phyloP scores from a whole-genome alignment of 257 asterid genomes.

The Solanum bulbocastanum region DNA sequence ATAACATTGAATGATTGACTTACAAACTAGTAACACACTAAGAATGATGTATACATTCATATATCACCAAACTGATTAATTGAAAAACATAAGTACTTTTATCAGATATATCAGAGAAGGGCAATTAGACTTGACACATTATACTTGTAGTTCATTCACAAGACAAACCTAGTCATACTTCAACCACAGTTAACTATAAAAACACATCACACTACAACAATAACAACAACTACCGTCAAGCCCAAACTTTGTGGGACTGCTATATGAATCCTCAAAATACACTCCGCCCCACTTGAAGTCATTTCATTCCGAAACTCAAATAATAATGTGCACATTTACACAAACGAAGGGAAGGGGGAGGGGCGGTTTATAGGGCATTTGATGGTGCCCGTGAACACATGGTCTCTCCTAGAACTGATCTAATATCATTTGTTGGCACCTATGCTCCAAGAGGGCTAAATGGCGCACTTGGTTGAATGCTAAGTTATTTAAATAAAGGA shows the following conservation, averaged over 20 bases:
- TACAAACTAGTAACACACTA: background rate
- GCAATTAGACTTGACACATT: background rate
- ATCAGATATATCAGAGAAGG: background rate
- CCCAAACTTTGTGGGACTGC: background rate
- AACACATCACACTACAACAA: background rate
- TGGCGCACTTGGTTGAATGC: background rate
- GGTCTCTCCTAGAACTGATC: background rate
- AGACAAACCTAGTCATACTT: background rate
- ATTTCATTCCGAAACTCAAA: background rate
- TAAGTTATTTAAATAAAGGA: background rate
- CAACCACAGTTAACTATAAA: background rate
- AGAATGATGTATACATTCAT: background rate
- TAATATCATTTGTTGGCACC: background rate
- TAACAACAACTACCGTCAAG: background rate
- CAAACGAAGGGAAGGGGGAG: background rate
- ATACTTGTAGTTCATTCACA: background rate
- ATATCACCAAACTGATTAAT: background rate
- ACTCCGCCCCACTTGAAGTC: background rate
- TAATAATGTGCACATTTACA: background rate
- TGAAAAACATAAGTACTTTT: background rate
- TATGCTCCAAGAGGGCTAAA: background rate
- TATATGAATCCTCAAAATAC: background rate
- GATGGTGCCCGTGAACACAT: background rate
- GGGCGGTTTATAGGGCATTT: background rate
- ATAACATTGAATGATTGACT: background rate